These are phyloP conservation scores for Rubia peregrina DNA, from an alignment of 305 asterid genomes.

Conservation along the genomic window DNA sequence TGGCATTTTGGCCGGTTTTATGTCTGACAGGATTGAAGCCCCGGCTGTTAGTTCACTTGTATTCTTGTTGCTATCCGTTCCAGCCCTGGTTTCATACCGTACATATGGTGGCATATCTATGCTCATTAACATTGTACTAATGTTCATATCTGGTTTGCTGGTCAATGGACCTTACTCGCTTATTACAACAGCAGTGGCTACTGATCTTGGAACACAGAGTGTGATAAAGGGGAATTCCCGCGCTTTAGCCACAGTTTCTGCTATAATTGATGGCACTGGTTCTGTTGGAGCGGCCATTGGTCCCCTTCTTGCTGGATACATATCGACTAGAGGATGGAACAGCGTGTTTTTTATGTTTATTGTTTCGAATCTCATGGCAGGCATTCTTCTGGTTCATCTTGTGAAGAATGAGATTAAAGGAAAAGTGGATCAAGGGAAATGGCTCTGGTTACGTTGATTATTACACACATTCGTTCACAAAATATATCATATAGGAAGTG, in stretches of 20 bases:
- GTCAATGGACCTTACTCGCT: constrained; percentile 90
- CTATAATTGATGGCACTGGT: constrained; percentile 94
- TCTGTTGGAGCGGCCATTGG: constrained; percentile 93
- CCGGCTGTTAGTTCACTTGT: constrained; percentile 66
- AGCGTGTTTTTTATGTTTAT: constrained; percentile 77
- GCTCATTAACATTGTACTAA: constrained; percentile 44
- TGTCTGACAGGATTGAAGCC: constrained; percentile 76
- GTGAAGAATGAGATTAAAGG: constrained; percentile 55
- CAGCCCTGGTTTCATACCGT: constrained; percentile 65
- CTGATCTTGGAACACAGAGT: constrained; percentile 89
- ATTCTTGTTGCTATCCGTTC: constrained; percentile 62
- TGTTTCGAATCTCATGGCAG: constrained; percentile 49
- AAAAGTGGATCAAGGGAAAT: constrained; percentile 63
- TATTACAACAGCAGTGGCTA: constrained; percentile 94
- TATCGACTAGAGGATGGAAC: constrained; percentile 90
- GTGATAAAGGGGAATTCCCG: constrained; percentile 55
- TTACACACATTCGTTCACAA: not conserved
- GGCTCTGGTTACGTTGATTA: constrained; percentile 43
- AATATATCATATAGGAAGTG: not conserved
- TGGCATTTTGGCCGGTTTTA: constrained; percentile 69
- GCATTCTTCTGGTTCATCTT: constrained; percentile 46
- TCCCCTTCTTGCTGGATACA: constrained; percentile 90
- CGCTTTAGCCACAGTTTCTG: constrained; percentile 84
- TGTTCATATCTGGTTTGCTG: constrained; percentile 71
- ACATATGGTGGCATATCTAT: constrained; percentile 68